Percentiles rank a stretch among this genome's conserved stretches.
Conservation (phyloP, 192 early-diverging fungal genomes). For the Obelidium mucronatum region DNA sequence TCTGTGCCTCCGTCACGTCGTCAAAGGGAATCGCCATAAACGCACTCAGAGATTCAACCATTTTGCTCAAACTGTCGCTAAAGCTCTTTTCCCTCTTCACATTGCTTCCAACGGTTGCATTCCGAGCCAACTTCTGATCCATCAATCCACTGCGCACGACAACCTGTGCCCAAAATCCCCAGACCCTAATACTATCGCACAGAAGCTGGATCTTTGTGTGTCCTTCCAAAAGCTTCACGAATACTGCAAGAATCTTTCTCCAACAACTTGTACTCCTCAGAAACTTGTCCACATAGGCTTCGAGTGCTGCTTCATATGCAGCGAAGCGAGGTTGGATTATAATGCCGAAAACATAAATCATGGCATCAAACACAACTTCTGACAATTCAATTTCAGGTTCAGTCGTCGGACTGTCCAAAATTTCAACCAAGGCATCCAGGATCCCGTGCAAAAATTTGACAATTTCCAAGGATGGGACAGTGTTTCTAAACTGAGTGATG, state of each 20-base stretch:
- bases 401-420: slow-evolving; percentile 52
- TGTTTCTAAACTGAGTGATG: slow-evolving; percentile 37
- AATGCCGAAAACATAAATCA: slow-evolving; percentile 65
- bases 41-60: slow-evolving; percentile 1
- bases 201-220: slow-evolving; percentile 53
- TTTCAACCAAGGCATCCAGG: slow-evolving; percentile 69
- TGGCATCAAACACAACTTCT: slow-evolving; percentile 54
- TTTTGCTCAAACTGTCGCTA: background rate
- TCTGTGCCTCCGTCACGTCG: slow-evolving; percentile 61
- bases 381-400: slow-evolving; percentile 35
- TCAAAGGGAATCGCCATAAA: slow-evolving; percentile 18
- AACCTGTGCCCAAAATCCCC: slow-evolving; percentile 55
- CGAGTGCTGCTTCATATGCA: slow-evolving; percentile 62
- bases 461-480: slow-evolving; percentile 69
- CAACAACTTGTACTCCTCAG: slow-evolving; percentile 50
- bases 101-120: background rate
- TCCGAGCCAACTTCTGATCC: slow-evolving; percentile 11
- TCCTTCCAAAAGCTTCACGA: slow-evolving; percentile 53
- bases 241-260: slow-evolving; percentile 38
- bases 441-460: slow-evolving; percentile 72
- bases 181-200: slow-evolving; percentile 67
- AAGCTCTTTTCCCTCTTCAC: background rate
- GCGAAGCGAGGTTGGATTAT: slow-evolving; percentile 68
- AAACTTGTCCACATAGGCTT: slow-evolving; percentile 65
- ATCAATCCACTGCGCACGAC: slow-evolving; percentile 32